phyloP scores from a whole-genome alignment of 257 asterid species.

The Solanum boliviense region DNA sequence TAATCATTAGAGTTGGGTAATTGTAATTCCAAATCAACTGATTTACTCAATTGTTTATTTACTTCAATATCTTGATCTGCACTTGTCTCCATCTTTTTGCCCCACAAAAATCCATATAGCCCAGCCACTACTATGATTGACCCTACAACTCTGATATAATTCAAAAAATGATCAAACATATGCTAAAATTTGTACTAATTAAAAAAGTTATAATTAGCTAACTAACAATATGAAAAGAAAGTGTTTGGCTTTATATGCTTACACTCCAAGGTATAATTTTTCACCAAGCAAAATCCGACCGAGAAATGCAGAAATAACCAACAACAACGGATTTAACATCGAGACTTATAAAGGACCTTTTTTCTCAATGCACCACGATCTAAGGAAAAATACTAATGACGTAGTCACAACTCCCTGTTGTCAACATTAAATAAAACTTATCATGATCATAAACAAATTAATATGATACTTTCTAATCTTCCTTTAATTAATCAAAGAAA shows the following conservation, averaged over 20 bases:
- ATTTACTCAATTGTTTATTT: too few relatives aligned
- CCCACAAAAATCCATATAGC: too few relatives aligned
- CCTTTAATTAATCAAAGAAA: too few relatives aligned
- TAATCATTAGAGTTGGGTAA: neutral
- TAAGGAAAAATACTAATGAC: neutral
- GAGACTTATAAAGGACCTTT: neutral
- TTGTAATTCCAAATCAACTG: neutral
- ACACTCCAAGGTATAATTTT: conserved; percentile 52
- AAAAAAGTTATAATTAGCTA: too few relatives aligned
- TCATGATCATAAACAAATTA: neutral
- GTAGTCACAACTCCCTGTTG: neutral
- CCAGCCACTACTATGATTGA: too few relatives aligned
- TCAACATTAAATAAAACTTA: neutral
- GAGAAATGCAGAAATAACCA: conserved; percentile 63
- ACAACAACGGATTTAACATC: conserved; percentile 69
- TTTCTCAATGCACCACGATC: neutral
- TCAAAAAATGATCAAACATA: too few relatives aligned
- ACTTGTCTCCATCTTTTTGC: too few relatives aligned
- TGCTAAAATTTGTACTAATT: too few relatives aligned
- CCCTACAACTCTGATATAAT: too few relatives aligned
- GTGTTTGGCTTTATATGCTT: conserved; percentile 1
- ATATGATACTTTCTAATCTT: too few relatives aligned
- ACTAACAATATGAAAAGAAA: neutral
- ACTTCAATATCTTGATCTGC: too few relatives aligned
- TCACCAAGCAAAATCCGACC: conserved; percentile 70